Percentiles rank a stretch among this genome's conserved stretches.
These are phyloP conservation scores for Gracilaria gracilis DNA, from an alignment of 23 red algal genomes.

Conservation along the genomic window DNA sequence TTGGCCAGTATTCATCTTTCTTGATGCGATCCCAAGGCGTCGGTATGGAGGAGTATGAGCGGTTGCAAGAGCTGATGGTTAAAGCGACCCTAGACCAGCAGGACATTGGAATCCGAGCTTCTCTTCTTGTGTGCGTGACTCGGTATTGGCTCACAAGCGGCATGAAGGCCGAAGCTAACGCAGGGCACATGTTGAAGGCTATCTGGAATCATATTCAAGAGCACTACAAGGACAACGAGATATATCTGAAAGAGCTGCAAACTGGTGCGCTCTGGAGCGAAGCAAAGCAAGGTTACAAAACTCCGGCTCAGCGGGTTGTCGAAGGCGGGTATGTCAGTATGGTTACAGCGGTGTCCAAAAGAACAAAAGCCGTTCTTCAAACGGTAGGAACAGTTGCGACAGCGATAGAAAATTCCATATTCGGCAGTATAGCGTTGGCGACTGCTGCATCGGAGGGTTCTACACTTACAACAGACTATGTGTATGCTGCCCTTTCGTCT, in stretches of 20 bases:
- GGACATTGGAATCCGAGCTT: conserved; percentile 66
- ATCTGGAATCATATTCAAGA: conserved; percentile 78
- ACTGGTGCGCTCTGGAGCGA: conserved; percentile 75
- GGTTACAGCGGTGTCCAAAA: conserved; percentile 42
- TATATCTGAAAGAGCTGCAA: conserved; percentile 42
- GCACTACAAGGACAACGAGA: conserved; percentile 72
- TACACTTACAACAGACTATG: conserved; percentile 73
- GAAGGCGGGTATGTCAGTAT: conserved; percentile 74
- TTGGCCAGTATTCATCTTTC: conserved; percentile 79
- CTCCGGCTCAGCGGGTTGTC: conserved; percentile 29
- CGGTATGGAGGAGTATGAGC: conserved; percentile 78
- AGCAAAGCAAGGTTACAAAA: conserved; percentile 48
- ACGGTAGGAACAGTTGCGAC: conserved; percentile 55
- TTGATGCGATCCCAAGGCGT: conserved; percentile 48
- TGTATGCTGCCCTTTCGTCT: conserved; percentile 46
- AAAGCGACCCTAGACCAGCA: conserved; percentile 57
- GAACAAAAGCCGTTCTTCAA: conserved; percentile 53
- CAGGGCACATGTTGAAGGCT: conserved; percentile 74
- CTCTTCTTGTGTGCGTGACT: conserved; percentile 68
- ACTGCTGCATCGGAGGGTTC: conserved; percentile 62
- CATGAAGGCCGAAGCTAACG: conserved; percentile 81
- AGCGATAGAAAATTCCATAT: conserved; percentile 62
- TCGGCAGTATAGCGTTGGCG: conserved; percentile 65
- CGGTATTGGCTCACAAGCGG: conserved; percentile 71
- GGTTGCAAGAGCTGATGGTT: conserved; percentile 66